A percentile compares a stretch with the other conserved stretches of the same genome.
These are phyloP conservation scores for Crithidia thermophila DNA, from an alignment of 208 protist species.

Conservation along the genomic window DNA sequence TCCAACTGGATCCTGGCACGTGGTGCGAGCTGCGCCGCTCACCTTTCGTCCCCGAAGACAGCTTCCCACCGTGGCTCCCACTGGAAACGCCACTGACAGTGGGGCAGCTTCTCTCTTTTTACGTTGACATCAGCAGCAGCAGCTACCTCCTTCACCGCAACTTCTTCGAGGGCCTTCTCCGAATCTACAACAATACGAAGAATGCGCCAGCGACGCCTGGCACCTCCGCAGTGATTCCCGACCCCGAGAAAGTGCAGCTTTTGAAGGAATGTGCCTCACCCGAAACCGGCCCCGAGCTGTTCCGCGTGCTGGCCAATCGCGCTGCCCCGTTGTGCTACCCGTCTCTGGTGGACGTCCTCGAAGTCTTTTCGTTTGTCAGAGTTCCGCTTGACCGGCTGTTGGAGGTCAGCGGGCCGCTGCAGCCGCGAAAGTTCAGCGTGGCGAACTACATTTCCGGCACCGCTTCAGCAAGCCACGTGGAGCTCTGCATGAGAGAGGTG, in stretches of 20 bases:
- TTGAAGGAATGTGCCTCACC: constrained; percentile 55
- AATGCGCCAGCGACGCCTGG: constrained; percentile 5
- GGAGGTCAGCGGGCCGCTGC: constrained; percentile 77
- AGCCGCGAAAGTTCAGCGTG: constrained; percentile 75
- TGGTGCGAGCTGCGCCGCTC: constrained; percentile 76
- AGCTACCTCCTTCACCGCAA: constrained; percentile 75
- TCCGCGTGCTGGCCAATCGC: constrained; percentile 56
- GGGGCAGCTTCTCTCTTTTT: constrained; percentile 67
- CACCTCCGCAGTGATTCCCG: not conserved
- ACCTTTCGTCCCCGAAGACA: constrained; percentile 76
- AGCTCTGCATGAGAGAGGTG: constrained; percentile 46
- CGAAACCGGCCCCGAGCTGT: constrained; percentile 45
- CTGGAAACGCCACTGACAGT: constrained; percentile 62
- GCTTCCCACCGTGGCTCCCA: constrained; percentile 86
- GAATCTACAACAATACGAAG: constrained; percentile 46
- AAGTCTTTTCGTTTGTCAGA: constrained; percentile 72
- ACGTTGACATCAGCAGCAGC: constrained; percentile 82
- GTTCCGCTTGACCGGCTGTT: constrained; percentile 76
- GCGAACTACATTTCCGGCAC: constrained; percentile 27
- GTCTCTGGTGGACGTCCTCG: constrained; percentile 69
- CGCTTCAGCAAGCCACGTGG: constrained; percentile 5
- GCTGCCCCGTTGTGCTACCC: constrained; percentile 68
- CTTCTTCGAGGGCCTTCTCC: constrained; percentile 77
- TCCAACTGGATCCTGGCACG: constrained; percentile 50
- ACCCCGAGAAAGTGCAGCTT: constrained; percentile 38